Evolutionary conservation across 2,329 filamentous ascomycete genomes (phyloP).

Genomic region (Cladophialophora chaetospira): DNA sequence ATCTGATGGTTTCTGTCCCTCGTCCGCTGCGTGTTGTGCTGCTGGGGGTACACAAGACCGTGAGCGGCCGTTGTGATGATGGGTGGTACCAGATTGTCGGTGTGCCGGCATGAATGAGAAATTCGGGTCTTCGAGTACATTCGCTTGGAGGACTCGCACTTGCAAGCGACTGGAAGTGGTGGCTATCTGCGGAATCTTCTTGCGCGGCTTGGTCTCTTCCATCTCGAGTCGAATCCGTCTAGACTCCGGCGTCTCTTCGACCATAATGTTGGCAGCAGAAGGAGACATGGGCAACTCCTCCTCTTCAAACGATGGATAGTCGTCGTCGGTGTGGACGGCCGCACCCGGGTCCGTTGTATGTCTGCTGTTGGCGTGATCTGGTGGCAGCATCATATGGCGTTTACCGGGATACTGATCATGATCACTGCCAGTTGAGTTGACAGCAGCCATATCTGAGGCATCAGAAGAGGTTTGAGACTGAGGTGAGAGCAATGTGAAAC

Average conservation of each 20-base stretch:
- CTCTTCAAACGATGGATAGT: neutral
- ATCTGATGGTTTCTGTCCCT: neutral
- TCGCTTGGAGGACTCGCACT: neutral
- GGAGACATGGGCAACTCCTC: neutral
- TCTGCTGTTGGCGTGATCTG: too few species aligned
- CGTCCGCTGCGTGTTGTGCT: neutral
- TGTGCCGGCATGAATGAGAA: conserved; percentile 12
- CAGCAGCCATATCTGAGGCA: too few species aligned
- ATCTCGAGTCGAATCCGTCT: neutral
- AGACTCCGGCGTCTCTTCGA: conserved; percentile 7
- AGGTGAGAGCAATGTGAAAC: too few species aligned
- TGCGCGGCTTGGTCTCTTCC: neutral
- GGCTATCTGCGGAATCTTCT: neutral
- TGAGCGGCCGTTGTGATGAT: neutral
- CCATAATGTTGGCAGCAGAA: neutral
- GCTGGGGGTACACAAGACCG: neutral
- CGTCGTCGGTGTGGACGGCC: neutral
- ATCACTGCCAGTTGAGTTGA: too few species aligned
- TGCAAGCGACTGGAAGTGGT: neutral
- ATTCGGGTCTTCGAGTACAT: neutral
- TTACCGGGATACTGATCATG: too few species aligned
- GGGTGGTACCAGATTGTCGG: neutral
- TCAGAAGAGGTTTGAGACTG: too few species aligned
- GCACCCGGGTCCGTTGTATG: too few species aligned
- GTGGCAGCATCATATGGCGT: too few species aligned